These are phyloP conservation scores for Candida suzukii DNA, from an alignment of 805 yeast genomes.

Conservation along the genomic window DNA sequence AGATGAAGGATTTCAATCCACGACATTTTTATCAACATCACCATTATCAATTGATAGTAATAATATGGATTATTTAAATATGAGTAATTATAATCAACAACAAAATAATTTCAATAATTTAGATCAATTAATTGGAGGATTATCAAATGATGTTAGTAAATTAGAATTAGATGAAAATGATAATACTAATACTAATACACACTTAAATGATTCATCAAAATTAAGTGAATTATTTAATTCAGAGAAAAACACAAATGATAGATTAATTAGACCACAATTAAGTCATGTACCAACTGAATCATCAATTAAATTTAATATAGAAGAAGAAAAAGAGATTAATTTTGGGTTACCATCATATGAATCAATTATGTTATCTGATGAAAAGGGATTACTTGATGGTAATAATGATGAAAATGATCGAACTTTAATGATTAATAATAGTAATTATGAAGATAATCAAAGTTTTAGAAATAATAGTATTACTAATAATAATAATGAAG, in stretches of 20 bases:
- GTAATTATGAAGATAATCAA: not conserved
- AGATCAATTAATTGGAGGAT: constrained; percentile 13
- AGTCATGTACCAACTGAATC: constrained; percentile 18
- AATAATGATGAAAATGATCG: too few relatives aligned
- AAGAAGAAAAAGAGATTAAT: not conserved
- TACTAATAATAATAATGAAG: not conserved
- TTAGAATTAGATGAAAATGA: not conserved
- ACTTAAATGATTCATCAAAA: not conserved
- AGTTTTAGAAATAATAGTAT: not conserved
- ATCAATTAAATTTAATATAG: constrained; percentile 14
- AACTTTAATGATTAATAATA: constrained; percentile 12
- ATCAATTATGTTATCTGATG: constrained; percentile 13
- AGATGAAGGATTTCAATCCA: constrained; percentile 18
- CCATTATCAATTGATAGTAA: constrained; percentile 26
- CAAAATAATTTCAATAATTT: constrained; percentile 17
- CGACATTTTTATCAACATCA: constrained; percentile 27
- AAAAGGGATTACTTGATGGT: too few relatives aligned
- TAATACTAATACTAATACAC: not conserved
- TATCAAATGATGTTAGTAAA: constrained; percentile 2
- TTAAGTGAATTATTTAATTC: not conserved
- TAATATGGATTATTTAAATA: too few relatives aligned
- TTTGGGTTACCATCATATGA: constrained; percentile 20
- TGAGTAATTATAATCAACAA: too few relatives aligned
- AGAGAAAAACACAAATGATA: too few relatives aligned
- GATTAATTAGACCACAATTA: not conserved